These are phyloP conservation scores for Ophiosphaerella korrae DNA, from an alignment of 2,329 filamentous ascomycete genomes.

Conservation along the genomic window DNA sequence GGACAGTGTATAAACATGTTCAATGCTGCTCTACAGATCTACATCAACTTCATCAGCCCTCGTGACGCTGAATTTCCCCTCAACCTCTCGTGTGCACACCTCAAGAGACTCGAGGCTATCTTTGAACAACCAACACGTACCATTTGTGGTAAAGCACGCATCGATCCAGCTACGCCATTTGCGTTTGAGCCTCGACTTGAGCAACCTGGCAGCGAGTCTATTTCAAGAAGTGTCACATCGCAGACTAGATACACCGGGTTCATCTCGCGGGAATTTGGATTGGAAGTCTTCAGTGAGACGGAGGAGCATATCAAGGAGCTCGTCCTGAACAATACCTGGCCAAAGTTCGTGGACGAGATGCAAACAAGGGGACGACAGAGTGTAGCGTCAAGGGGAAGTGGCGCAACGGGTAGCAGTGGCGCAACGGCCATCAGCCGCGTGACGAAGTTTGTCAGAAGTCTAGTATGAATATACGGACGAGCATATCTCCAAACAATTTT, in stretches of 20 bases:
- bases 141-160: constrained; percentile 4
- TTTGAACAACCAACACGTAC: constrained; percentile 10
- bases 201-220: background rate
- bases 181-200: background rate
- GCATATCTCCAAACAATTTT: too few relatives aligned
- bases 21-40: constrained; percentile 13
- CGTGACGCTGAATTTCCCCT: constrained; percentile 19
- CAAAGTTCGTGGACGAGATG: constrained; percentile 21
- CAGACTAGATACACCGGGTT: background rate
- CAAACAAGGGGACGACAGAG: constrained; percentile 2
- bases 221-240: background rate
- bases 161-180: constrained; percentile 11
- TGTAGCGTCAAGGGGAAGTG: constrained; percentile 10
- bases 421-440: constrained; percentile 5
- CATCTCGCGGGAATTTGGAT: constrained; percentile 3
- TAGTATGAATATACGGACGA: background rate
- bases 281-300: constrained; percentile 11
- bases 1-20: constrained; percentile 4
- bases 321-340: constrained; percentile 23
- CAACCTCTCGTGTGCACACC: constrained; percentile 13
- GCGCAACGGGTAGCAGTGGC: background rate
- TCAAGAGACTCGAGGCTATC: constrained; percentile 9
- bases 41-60: constrained; percentile 16
- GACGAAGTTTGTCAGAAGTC: background rate
- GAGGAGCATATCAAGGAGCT: constrained; percentile 13